phyloP scores from a whole-genome alignment of 768 basidiomycete genomes.

The Xerocomellus amylosporus region DNA sequence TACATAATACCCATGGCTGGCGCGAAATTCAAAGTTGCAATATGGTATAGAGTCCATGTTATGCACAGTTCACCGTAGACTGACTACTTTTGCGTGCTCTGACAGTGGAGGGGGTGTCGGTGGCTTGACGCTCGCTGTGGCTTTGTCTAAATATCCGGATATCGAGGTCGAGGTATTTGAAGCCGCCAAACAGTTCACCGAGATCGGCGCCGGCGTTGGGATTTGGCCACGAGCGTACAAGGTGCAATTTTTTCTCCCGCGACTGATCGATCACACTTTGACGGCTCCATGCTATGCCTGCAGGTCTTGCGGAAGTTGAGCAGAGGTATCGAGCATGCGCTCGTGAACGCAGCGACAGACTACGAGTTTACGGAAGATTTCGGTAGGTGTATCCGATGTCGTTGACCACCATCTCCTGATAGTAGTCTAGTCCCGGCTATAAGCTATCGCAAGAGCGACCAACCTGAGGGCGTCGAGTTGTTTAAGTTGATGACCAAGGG shows the following conservation, averaged over 20 bases:
- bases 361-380: slow-evolving; percentile 22
- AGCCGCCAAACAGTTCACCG: slow-evolving; percentile 45
- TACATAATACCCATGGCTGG: slow-evolving; percentile 8
- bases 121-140: slow-evolving; percentile 38
- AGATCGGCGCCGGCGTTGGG: slow-evolving; percentile 63
- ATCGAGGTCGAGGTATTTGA: slow-evolving; percentile 60
- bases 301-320: slow-evolving; percentile 27
- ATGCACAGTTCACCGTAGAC: not conserved
- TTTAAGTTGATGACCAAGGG: slow-evolving; percentile 57
- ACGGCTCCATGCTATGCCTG: not conserved
- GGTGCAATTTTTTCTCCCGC: slow-evolving; percentile 11
- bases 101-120: slow-evolving; percentile 43
- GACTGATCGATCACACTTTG: not conserved
- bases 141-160: slow-evolving; percentile 42
- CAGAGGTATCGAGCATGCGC: slow-evolving; percentile 12
- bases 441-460: slow-evolving; percentile 60
- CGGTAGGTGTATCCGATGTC: slow-evolving; percentile 10
- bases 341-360: slow-evolving; percentile 19
- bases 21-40: slow-evolving; percentile 28
- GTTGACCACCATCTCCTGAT: not conserved
- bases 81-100: not conserved
- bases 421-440: slow-evolving; percentile 46
- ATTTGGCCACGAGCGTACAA: slow-evolving; percentile 37
- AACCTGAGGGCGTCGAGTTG: slow-evolving; percentile 50
- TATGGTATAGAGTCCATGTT: slow-evolving; percentile 19